phyloP scores from a whole-genome alignment of 441 rosid species.

The Brassica balearica region DNA sequence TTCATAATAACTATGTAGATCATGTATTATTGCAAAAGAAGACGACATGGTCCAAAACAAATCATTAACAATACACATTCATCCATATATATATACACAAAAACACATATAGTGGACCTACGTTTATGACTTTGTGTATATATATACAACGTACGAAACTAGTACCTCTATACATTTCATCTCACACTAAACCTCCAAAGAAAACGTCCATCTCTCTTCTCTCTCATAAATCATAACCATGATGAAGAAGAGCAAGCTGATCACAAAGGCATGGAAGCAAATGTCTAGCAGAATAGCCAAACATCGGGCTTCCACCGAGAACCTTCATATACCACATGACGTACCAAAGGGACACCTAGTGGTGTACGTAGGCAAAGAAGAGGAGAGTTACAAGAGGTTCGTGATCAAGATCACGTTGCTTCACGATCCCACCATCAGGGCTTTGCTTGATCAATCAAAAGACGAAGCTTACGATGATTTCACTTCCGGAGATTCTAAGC shows the following conservation, averaged over 20 bases:
- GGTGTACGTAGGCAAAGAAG: constrained; percentile 46
- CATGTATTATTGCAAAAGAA: constrained; percentile 28
- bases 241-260: constrained; percentile 37
- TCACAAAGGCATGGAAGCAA: constrained; percentile 44
- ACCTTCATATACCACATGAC: constrained; percentile 39
- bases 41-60: constrained; percentile 33
- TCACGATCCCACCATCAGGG: constrained; percentile 42
- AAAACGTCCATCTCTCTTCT: constrained; percentile 23
- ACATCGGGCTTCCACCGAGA: neutral
- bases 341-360: constrained; percentile 48
- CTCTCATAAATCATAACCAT: constrained; percentile 9
- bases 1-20: neutral
- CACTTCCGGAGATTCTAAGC: constrained; percentile 41
- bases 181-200: constrained; percentile 31
- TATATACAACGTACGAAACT: constrained; percentile 39
- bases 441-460: constrained; percentile 44
- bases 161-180: constrained; percentile 35
- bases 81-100: constrained; percentile 20
- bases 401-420: constrained; percentile 44
- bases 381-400: constrained; percentile 41
- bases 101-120: constrained; percentile 29
- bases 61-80: neutral
- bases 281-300: constrained; percentile 36
- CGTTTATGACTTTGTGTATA: constrained; percentile 31
- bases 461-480: constrained; percentile 43